phyloP scores from a whole-genome alignment of 176 grass and related monocot genomes.

The Pharus latifolius region DNA sequence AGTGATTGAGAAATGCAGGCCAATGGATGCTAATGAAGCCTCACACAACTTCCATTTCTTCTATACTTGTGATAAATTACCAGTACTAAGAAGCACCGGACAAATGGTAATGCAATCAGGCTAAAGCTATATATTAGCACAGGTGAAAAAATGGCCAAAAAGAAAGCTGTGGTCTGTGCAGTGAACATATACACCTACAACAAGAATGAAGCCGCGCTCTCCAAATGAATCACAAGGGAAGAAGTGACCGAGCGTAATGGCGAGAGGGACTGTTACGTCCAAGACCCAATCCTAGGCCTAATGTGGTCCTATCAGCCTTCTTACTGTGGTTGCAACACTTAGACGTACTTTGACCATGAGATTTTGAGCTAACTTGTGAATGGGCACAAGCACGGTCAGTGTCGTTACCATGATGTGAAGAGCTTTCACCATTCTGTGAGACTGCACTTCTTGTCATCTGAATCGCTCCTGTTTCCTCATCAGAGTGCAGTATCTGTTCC shows the following conservation, averaged over 20 bases:
- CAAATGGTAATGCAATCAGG: background rate
- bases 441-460: constrained; percentile 41
- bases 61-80: background rate
- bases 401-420: constrained; percentile 26
- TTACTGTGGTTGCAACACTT: constrained; percentile 37
- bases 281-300: constrained; percentile 58
- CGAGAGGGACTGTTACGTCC: constrained; percentile 52
- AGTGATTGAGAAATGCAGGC: background rate
- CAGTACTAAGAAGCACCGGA: background rate
- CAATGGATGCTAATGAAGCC: background rate
- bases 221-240: constrained; percentile 59
- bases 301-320: constrained; percentile 34
- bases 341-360: constrained; percentile 29
- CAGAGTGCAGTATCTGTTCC: constrained; percentile 18
- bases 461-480: constrained; percentile 59
- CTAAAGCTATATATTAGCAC: background rate
- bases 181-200: constrained; percentile 10
- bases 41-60: background rate
- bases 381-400: constrained; percentile 43
- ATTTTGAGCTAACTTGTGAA: constrained; percentile 35
- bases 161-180: constrained; percentile 19
- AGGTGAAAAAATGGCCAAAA: constrained; percentile 7
- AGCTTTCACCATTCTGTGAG: constrained; percentile 40
- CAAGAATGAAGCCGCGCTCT: background rate
- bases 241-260: constrained; percentile 39